Base-by-base conservation (phyloP, 2,329 filamentous ascomycete genomes). In the Epichloe brachyelytri region DNA sequence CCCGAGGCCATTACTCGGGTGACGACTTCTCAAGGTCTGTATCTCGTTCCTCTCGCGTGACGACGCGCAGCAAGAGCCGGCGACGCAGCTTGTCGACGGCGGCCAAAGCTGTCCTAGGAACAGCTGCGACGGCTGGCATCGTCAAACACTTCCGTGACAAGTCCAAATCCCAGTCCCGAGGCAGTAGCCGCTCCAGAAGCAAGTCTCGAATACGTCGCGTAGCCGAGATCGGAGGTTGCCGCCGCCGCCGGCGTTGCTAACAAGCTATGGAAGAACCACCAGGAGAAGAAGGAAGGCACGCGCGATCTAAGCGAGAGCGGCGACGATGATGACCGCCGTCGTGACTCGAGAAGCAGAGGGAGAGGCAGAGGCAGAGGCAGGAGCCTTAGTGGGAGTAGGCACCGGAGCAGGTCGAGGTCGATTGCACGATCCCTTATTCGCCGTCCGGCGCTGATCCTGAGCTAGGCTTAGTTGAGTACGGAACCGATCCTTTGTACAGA, bases 391-490 rank as follows among this genome's bases (percentile, higher is more conserved):
- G 45, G 63, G 60, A 69, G 63, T 39, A 49, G 52, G 40, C 49
- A 53, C 54, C 57, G 62, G 46, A 67, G 64, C 58, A 62, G 74
- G 64, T 75, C 72, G 70, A 75, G 73, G 68, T 78, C 77, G 66
- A 64, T 65, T 62, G 69, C 72, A 68, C 67, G 68, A 68, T 68
- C 70, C 69, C 66, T 65, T 68, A 72, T 68, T 72, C 72, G 59
- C 72, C 75, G 65, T 68, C 69, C 62, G 68, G 67, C 64, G 73
- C 76, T 82, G 79, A 82, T 78, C 75, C 73, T 71, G 78, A 81
- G 70, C 70, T 82, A 80, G 80, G 79, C 70, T 73, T 82, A 73
- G 78, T 83, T 75, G 77, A 83, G 65, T 83, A 83, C 71, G 80
- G 80, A 58, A 72, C 70, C 62, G 72, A 75, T 57, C 78, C 79